phyloP scores from a whole-genome alignment of 2,329 filamentous ascomycete genomes.

The Bipolaris cookei region DNA sequence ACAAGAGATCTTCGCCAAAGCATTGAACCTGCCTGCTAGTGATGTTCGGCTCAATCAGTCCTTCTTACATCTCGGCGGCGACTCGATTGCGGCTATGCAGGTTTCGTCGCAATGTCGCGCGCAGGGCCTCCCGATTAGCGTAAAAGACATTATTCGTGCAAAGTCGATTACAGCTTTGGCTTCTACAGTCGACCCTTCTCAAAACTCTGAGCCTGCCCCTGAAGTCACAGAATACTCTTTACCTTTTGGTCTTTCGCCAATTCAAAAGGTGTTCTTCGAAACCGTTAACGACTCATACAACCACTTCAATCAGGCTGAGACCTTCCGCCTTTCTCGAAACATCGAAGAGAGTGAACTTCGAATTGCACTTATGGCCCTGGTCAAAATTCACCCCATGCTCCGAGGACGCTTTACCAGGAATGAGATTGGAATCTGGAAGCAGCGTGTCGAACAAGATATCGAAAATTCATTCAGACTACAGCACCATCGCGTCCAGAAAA shows the following conservation, averaged over 20 bases:
- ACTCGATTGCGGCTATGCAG: constrained; percentile 47
- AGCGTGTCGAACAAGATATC: constrained; percentile 37
- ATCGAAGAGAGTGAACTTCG: constrained; percentile 36
- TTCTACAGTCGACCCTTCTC: constrained; percentile 23
- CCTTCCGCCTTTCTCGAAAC: constrained; percentile 31
- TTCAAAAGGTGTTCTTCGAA: constrained; percentile 40
- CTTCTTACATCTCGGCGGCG: constrained; percentile 46
- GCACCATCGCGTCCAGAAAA: constrained; percentile 25
- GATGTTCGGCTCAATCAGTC: constrained; percentile 43
- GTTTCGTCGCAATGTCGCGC: constrained; percentile 42
- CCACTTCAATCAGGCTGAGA: constrained; percentile 45
- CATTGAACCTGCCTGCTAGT: constrained; percentile 34
- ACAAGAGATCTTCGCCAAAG: constrained; percentile 40
- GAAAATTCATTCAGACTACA: constrained; percentile 35
- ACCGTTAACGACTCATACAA: constrained; percentile 34
- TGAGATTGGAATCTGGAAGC: constrained; percentile 41
- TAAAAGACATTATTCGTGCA: constrained; percentile 43
- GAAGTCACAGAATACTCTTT: constrained; percentile 29
- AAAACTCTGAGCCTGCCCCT: background rate
- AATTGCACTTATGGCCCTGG: constrained; percentile 40
- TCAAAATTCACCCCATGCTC: constrained; percentile 50
- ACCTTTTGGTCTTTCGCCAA: constrained; percentile 40
- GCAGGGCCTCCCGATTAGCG: constrained; percentile 38
- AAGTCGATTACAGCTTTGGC: constrained; percentile 42
- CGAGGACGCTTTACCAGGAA: constrained; percentile 46